A percentile compares a stretch with the other conserved stretches of the same genome.
Conservation (phyloP, 192 early-diverging fungal genomes). For the Linnemannia schmuckeri region DNA sequence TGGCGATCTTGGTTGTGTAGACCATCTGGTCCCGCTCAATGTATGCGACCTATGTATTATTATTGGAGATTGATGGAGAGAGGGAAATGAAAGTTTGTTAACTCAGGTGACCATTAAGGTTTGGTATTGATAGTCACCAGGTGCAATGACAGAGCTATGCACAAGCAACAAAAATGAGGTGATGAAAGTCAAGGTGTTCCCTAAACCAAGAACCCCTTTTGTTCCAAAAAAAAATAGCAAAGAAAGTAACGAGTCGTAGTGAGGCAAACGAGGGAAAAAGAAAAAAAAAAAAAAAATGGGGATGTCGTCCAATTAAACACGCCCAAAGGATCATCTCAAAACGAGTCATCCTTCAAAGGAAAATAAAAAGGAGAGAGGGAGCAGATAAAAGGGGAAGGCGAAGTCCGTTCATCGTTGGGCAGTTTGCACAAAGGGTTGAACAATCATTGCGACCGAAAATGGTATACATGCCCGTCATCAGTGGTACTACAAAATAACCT, state of each 20-base stretch:
- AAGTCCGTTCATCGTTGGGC: not conserved
- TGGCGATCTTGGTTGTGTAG: conserved; percentile 65
- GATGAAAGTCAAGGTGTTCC: not conserved
- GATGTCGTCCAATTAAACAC: not conserved
- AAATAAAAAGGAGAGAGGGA: not conserved
- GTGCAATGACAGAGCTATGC: not conserved
- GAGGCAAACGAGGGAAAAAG: not conserved
- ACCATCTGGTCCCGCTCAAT: conserved; percentile 89
- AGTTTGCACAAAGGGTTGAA: not conserved
- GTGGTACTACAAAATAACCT: not conserved
- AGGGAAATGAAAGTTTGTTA: conserved; percentile 10
- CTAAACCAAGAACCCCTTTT: not conserved
- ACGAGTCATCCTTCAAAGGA: too few relatives aligned
- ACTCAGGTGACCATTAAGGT: not conserved
- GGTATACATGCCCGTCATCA: conserved; percentile 5
- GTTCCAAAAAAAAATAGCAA: not conserved
- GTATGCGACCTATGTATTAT: conserved; percentile 71
- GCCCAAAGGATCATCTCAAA: not conserved
- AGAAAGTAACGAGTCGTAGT: not conserved
- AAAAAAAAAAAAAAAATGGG: not conserved
- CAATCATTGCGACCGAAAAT: conserved; percentile 28
- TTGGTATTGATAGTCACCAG: not conserved
- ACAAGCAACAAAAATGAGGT: not conserved
- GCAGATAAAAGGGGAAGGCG: conserved; percentile 6
- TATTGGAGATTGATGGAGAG: conserved; percentile 7